Conservation (phyloP, 2,329 filamentous ascomycete genomes). For the Cordyceps pruinosa region DNA sequence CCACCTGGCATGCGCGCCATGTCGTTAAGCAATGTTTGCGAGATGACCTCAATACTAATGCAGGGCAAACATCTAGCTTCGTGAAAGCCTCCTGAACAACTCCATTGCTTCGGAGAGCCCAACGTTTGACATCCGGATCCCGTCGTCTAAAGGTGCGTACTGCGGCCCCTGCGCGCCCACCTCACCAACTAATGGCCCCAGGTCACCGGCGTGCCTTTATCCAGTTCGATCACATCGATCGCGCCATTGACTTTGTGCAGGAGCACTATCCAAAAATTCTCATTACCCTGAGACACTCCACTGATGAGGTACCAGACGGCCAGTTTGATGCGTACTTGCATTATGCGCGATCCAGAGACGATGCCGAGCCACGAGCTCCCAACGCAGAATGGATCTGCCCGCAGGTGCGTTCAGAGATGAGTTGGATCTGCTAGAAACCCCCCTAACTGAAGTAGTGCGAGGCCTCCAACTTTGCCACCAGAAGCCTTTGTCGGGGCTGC, state of each 20-base stretch:
- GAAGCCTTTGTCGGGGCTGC: constrained; percentile 33
- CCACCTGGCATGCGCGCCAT: constrained; percentile 6
- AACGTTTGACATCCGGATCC: constrained; percentile 33
- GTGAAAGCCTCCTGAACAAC: constrained; percentile 28
- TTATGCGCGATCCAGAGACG: constrained; percentile 33
- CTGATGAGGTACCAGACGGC: constrained; percentile 33
- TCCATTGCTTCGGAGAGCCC: constrained; percentile 30
- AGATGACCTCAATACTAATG: constrained; percentile 10
- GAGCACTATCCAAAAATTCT: constrained; percentile 34
- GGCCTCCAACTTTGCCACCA: constrained; percentile 33
- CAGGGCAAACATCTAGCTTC: constrained; percentile 24
- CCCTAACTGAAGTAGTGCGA: constrained; percentile 26
- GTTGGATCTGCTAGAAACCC: constrained; percentile 14
- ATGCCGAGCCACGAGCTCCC: constrained; percentile 23
- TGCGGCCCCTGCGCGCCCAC: neutral
- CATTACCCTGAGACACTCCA: constrained; percentile 29
- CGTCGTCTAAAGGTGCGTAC: constrained; percentile 27
- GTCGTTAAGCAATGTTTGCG: constrained; percentile 1
- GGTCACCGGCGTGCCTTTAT: constrained; percentile 36
- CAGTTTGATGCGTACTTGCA: constrained; percentile 33
- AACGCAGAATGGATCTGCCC: constrained; percentile 28
- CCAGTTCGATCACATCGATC: constrained; percentile 32
- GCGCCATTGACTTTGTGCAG: constrained; percentile 36
- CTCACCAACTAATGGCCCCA: constrained; percentile 18
- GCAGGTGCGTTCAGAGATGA: constrained; percentile 20